These are phyloP conservation scores for Ustilago trichophora DNA, from an alignment of 1,284 basidiomycete species.

Conservation along the genomic window DNA sequence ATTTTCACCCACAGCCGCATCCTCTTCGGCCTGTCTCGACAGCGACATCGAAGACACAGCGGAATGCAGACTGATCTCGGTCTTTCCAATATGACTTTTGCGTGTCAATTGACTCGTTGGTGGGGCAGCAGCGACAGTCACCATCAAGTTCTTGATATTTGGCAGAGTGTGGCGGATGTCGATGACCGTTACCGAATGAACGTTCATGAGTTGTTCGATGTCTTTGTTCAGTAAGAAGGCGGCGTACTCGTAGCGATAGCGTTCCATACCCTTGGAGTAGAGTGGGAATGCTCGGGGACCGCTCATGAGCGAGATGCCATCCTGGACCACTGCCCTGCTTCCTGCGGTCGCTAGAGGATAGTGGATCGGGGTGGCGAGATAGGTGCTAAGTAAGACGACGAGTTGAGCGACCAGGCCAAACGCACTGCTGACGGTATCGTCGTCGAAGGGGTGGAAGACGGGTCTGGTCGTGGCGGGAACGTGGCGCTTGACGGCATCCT, in stretches of 20 bases:
- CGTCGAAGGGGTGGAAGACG: constrained; percentile 43
- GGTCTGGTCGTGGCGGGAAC: constrained; percentile 7
- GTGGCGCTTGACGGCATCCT: constrained; percentile 18
- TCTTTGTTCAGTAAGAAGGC: constrained; percentile 97
- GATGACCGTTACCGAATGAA: constrained; percentile 72
- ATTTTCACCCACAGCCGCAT: no score
- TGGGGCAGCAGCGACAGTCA: constrained; percentile 73
- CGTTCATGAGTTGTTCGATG: constrained; percentile 74
- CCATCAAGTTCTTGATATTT: constrained; percentile 90
- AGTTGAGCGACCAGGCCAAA: constrained; percentile 62
- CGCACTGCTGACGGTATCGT: constrained; percentile 52
- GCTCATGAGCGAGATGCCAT: constrained; percentile 62
- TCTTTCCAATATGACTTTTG: constrained; percentile 44
- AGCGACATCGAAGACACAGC: not conserved
- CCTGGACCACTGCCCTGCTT: constrained; percentile 57
- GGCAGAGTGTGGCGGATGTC: constrained; percentile 96
- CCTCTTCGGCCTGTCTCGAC: not conserved
- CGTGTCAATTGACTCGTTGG: constrained; percentile 36
- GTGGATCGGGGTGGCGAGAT: constrained; percentile 55
- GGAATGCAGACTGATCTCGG: constrained; percentile 35
- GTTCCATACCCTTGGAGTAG: constrained; percentile 91
- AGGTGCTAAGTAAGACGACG: constrained; percentile 53
- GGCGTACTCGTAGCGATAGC: constrained; percentile 96
- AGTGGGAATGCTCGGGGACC: constrained; percentile 72
- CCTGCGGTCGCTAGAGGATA: constrained; percentile 60